These are phyloP conservation scores for Tubosaeta sp. DNA, from an alignment of 768 basidiomycete genomes.

Conservation along the genomic window DNA sequence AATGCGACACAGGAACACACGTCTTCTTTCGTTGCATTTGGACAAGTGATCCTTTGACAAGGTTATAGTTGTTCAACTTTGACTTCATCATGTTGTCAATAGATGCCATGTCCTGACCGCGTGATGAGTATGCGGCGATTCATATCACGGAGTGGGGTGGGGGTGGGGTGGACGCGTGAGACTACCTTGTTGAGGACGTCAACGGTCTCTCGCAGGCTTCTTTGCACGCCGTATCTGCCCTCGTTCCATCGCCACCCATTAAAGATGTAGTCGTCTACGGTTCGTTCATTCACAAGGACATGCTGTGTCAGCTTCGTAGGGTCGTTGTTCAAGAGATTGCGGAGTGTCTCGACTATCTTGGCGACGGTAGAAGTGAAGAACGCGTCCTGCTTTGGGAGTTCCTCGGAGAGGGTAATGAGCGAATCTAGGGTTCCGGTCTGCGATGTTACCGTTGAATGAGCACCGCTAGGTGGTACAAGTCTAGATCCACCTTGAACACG, in stretches of 20 bases:
- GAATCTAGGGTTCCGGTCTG: slow-evolving; percentile 93
- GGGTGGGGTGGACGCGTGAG: slow-evolving; percentile 12
- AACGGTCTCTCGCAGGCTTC: slow-evolving; percentile 76
- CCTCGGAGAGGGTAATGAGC: slow-evolving; percentile 85
- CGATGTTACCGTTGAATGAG: slow-evolving; percentile 11
- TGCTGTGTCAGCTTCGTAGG: slow-evolving; percentile 71
- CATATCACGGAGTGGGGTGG: slow-evolving; percentile 17
- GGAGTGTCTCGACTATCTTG: slow-evolving; percentile 91
- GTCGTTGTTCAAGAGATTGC: slow-evolving; percentile 87
- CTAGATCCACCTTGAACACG: slow-evolving; percentile 76
- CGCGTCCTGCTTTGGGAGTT: slow-evolving; percentile 85
- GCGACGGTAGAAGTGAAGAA: slow-evolving; percentile 86
- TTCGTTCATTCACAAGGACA: slow-evolving; percentile 72
- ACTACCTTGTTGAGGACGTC: slow-evolving; percentile 81
- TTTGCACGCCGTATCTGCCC: slow-evolving; percentile 82
- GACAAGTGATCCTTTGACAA: slow-evolving; percentile 87
- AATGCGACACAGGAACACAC: slow-evolving; percentile 40
- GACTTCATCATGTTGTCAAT: slow-evolving; percentile 93
- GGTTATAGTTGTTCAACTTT: slow-evolving; percentile 87
- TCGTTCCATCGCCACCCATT: slow-evolving; percentile 90
- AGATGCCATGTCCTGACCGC: slow-evolving; percentile 74
- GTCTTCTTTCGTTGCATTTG: slow-evolving; percentile 94
- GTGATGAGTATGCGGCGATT: slow-evolving; percentile 21
- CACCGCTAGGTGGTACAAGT: background rate
- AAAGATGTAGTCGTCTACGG: slow-evolving; percentile 76